These are phyloP conservation scores for Cercospora sp. DNA, from an alignment of 2,329 filamentous ascomycete genomes.

Conservation along the genomic window DNA sequence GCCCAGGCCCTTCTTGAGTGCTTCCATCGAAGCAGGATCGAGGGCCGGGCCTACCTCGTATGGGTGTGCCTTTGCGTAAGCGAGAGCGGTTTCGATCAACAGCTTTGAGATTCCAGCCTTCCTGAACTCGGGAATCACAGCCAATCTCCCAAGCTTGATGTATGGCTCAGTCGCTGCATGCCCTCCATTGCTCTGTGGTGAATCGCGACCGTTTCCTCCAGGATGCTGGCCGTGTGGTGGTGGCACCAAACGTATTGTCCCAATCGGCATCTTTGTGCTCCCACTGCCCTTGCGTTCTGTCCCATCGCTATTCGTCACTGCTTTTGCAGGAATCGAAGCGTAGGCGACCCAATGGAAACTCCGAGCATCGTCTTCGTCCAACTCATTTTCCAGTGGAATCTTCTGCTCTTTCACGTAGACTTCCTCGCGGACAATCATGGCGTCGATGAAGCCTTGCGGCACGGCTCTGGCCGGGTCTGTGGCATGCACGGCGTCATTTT, in stretches of 20 bases:
- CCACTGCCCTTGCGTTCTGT: constrained; percentile 40
- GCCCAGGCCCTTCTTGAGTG: constrained; percentile 35
- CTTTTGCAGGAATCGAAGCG: constrained; percentile 54
- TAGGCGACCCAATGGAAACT: constrained; percentile 90
- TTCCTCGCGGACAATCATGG: constrained; percentile 57
- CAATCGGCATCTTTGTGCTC: constrained; percentile 60
- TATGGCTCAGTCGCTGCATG: constrained; percentile 67
- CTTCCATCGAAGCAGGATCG: constrained; percentile 37
- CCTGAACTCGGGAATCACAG: constrained; percentile 57
- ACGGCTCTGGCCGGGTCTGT: constrained; percentile 39
- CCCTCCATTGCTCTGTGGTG: constrained; percentile 34
- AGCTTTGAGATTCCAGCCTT: constrained; percentile 61
- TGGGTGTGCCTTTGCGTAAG: constrained; percentile 66
- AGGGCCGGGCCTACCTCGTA: constrained; percentile 45
- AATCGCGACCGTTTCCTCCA: constrained; percentile 32
- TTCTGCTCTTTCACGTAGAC: constrained; percentile 61
- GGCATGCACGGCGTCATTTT: constrained; percentile 32
- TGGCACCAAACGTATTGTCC: constrained; percentile 76
- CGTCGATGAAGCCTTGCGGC: constrained; percentile 53
- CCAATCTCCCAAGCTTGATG: constrained; percentile 77
- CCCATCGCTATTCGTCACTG: constrained; percentile 40
- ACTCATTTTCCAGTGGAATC: constrained; percentile 65
- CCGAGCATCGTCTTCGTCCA: constrained; percentile 76
- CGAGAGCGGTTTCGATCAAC: constrained; percentile 66
- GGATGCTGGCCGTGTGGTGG: constrained; percentile 61